A percentile compares a stretch with the other conserved stretches of the same genome.
These are phyloP conservation scores for Manihot esculenta DNA, from an alignment of 441 rosid genomes.

Conservation along the genomic window DNA sequence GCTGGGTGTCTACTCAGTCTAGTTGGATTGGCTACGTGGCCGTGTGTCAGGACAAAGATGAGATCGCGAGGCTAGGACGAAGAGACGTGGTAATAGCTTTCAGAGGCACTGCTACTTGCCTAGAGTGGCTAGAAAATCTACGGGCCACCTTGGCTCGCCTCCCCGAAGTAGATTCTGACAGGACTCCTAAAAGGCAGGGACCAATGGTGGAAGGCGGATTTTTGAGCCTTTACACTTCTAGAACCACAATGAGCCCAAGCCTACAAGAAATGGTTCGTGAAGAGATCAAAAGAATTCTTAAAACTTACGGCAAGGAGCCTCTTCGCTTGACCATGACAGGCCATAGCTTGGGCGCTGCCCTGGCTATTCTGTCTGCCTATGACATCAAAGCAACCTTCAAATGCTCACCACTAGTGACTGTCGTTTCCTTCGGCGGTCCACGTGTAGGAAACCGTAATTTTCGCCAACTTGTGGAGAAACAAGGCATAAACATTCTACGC, in stretches of 20 bases:
- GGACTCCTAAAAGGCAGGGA: constrained; percentile 13
- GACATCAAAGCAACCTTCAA: constrained; percentile 58
- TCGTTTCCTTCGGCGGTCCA: constrained; percentile 81
- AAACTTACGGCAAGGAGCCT: constrained; percentile 59
- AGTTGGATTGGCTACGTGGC: constrained; percentile 93
- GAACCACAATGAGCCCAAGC: constrained; percentile 36
- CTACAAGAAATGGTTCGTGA: constrained; percentile 56
- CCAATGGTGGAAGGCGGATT: constrained; percentile 88
- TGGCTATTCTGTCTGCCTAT: constrained; percentile 63
- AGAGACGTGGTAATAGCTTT: constrained; percentile 71
- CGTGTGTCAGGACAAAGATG: constrained; percentile 63
- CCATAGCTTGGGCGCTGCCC: constrained; percentile 67
- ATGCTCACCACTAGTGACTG: constrained; percentile 59
- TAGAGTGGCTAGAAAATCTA: constrained; percentile 82
- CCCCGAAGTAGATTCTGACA: constrained; percentile 25
- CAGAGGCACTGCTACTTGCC: constrained; percentile 79
- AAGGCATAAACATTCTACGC: constrained; percentile 61
- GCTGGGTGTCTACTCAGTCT: constrained; percentile 58
- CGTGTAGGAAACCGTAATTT: constrained; percentile 72
- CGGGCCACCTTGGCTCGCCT: constrained; percentile 62
- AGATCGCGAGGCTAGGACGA: constrained; percentile 70
- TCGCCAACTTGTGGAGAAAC: constrained; percentile 49
- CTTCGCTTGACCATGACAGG: constrained; percentile 78
- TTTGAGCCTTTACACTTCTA: constrained; percentile 68
- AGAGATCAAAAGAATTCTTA: constrained; percentile 54